phyloP scores from a whole-genome alignment of 2,329 filamentous ascomycete genomes.

The Beauveria caledonica region DNA sequence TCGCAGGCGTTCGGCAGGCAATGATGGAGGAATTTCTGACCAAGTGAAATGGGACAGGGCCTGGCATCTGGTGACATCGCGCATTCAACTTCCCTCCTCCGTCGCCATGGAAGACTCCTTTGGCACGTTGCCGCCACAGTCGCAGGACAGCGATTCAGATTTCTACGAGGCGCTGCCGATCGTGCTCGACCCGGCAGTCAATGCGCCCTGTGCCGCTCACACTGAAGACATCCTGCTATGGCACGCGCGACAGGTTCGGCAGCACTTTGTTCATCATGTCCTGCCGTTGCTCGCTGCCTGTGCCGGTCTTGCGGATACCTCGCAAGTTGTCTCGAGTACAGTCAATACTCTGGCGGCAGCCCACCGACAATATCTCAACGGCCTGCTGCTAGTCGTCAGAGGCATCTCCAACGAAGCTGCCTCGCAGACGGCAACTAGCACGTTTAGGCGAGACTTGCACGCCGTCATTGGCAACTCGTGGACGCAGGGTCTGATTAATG shows the following conservation, averaged over 20 bases:
- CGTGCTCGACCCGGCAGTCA: constrained; percentile 38
- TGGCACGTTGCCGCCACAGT: constrained; percentile 36
- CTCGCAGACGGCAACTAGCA: constrained; percentile 32
- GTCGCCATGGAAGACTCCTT: constrained; percentile 48
- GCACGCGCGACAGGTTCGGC: constrained; percentile 53
- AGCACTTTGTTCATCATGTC: constrained; percentile 53
- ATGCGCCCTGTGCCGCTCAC: constrained; percentile 40
- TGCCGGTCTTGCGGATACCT: constrained; percentile 31
- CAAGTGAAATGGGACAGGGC: constrained; percentile 53
- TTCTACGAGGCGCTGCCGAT: constrained; percentile 47
- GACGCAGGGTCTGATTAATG: constrained; percentile 42
- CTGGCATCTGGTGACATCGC: constrained; percentile 53
- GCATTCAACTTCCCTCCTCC: constrained; percentile 47
- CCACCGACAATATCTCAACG: constrained; percentile 48
- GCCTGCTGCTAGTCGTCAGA: constrained; percentile 42
- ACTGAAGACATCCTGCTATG: constrained; percentile 51
- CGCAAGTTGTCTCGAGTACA: constrained; percentile 41
- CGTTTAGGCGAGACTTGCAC: constrained; percentile 54
- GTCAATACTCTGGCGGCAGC: constrained; percentile 53
- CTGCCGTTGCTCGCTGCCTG: constrained; percentile 46
- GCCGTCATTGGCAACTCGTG: constrained; percentile 58
- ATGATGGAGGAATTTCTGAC: constrained; percentile 26
- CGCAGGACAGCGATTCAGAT: constrained; percentile 32
- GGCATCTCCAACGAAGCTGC: constrained; percentile 33
- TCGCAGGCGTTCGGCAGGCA: constrained; percentile 12